Conservation (phyloP, 306 rosid genomes). For the Mimosa pudica region DNA sequence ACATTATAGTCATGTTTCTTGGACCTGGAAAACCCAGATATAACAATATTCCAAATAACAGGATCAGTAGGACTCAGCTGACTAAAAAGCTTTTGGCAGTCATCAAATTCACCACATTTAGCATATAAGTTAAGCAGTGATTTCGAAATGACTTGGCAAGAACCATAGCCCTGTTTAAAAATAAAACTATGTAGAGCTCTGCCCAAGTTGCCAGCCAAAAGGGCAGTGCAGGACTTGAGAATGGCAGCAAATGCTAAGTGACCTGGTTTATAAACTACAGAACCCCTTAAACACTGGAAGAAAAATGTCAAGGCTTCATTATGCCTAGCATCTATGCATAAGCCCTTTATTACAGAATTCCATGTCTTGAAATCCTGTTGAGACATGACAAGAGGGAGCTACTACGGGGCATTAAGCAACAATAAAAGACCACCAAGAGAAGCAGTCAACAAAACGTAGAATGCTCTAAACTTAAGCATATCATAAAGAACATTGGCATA, state of each 20-base stretch:
- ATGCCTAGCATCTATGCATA: constrained; percentile 49
- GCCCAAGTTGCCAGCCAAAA: constrained; percentile 57
- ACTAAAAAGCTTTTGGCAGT: constrained; percentile 61
- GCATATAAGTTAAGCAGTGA: constrained; percentile 87
- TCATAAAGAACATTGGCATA: not conserved
- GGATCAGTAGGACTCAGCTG: constrained; percentile 58
- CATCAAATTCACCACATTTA: constrained; percentile 66
- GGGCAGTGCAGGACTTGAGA: constrained; percentile 75
- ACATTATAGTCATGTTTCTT: constrained; percentile 50
- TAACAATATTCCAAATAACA: constrained; percentile 80
- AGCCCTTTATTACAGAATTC: constrained; percentile 48
- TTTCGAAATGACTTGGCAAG: constrained; percentile 66
- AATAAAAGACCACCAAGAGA: not conserved
- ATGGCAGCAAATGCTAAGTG: constrained; percentile 51
- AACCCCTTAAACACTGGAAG: constrained; percentile 40
- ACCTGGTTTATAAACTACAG: constrained; percentile 52
- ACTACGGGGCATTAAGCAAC: constrained; percentile 4
- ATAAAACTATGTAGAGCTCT: constrained; percentile 62
- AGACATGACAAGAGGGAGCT: constrained; percentile 47
- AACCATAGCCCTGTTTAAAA: constrained; percentile 67
- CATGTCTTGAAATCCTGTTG: constrained; percentile 48
- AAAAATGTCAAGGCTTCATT: constrained; percentile 60
- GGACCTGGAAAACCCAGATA: constrained; percentile 69
- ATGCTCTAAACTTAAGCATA: not conserved
- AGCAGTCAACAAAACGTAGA: not conserved